These are phyloP conservation scores for Chloris gayana DNA, from an alignment of 176 grass and related monocot genomes.

Conservation along the genomic window DNA sequence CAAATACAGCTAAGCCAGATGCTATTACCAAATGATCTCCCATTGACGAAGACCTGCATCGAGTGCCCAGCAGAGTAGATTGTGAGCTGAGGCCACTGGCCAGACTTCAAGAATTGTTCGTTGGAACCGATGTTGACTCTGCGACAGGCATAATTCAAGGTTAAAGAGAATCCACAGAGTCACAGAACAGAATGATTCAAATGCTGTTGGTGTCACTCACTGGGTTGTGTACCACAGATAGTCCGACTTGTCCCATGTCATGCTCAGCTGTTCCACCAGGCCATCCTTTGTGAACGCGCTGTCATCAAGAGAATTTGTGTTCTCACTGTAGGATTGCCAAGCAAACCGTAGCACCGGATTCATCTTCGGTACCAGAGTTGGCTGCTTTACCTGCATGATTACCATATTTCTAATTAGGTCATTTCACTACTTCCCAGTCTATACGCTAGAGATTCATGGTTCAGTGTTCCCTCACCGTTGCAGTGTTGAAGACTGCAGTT, in stretches of 20 bases:
- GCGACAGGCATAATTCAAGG: conserved; percentile 17
- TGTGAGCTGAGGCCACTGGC: conserved; percentile 64
- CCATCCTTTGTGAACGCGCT: conserved; percentile 72
- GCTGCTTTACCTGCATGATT: conserved; percentile 64
- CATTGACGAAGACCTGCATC: conserved; percentile 85
- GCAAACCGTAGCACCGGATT: conserved; percentile 48
- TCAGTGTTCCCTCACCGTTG: conserved; percentile 53
- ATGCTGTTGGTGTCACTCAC: conserved; percentile 50
- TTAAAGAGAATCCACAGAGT: background rate
- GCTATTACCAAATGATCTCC: conserved; percentile 50
- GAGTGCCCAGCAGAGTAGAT: conserved; percentile 76
- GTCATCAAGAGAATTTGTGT: conserved; percentile 59
- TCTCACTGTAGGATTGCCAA: conserved; percentile 83
- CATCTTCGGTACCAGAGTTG: conserved; percentile 68
- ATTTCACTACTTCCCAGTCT: background rate
- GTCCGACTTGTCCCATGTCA: conserved; percentile 95
- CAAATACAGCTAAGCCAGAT: background rate
- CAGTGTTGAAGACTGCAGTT: conserved; percentile 87
- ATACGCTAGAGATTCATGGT: conserved; percentile 4
- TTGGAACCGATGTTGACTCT: conserved; percentile 66
- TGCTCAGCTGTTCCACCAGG: conserved; percentile 76
- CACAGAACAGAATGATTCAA: conserved; percentile 1
- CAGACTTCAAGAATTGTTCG: conserved; percentile 62
- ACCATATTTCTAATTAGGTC: conserved; percentile 25
- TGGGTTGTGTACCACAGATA: conserved; percentile 94